Conservation (phyloP, 768 basidiomycete genomes). For the Mrakia gelida region DNA sequence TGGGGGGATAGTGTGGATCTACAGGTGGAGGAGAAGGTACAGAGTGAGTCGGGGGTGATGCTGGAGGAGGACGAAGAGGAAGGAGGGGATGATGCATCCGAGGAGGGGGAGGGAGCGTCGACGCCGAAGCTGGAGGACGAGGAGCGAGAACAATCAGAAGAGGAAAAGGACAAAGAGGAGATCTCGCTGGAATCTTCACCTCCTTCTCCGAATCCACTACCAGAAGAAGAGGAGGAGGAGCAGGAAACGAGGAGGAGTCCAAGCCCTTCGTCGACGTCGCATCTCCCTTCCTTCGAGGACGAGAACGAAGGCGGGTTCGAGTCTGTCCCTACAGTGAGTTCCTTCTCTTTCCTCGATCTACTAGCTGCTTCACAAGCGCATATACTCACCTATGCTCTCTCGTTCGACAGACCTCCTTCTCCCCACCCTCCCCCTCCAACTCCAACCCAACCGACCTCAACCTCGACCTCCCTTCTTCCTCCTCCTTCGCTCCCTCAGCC, state of each 20-base stretch:
- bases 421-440: background rate
- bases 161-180: background rate
- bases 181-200: background rate
- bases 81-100: background rate
- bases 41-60: no score
- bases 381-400: no score
- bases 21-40: background rate
- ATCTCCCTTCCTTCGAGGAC: background rate
- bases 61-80: background rate
- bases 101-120: background rate
- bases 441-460: background rate
- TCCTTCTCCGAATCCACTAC: no score
- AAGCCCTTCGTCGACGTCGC: background rate
- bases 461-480: background rate
- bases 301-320: no score
- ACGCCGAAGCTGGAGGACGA: no score
- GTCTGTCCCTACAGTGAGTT: no score
- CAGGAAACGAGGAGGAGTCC: background rate
- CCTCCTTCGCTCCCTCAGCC: background rate
- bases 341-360: no score
- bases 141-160: no score
- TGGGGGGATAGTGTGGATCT: background rate
- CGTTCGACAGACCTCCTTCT: no score
- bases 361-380: no score
- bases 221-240: background rate